Evolutionary conservation across 2,329 filamentous ascomycete species (phyloP).

Genomic region (Fusarium keratoplasticum): DNA sequence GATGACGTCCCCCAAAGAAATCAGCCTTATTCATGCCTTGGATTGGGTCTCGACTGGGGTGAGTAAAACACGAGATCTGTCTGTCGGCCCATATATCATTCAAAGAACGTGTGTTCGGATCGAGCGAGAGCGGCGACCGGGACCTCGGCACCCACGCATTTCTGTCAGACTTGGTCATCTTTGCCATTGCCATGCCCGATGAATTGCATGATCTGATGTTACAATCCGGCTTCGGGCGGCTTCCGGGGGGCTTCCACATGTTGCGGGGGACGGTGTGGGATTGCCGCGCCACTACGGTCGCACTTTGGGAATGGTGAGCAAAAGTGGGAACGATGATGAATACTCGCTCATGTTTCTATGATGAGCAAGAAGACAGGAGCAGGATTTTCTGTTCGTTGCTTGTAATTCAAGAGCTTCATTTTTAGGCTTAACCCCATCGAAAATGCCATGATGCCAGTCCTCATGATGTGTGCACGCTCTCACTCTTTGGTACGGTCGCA

Average conservation of each 20-base stretch:
- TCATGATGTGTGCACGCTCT: background rate
- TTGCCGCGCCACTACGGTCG: background rate
- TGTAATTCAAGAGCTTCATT: background rate
- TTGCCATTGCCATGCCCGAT: constrained; percentile 7
- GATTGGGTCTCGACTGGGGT: background rate
- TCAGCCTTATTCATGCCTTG: background rate
- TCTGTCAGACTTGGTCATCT: background rate
- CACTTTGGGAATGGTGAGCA: background rate
- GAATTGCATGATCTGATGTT: constrained; percentile 38
- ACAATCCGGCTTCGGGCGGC: constrained; percentile 37
- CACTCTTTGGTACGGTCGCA: background rate
- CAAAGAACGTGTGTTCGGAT: constrained; percentile 17
- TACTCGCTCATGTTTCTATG: background rate
- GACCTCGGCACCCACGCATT: constrained; percentile 33
- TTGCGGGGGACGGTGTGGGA: constrained; percentile 19
- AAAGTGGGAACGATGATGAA: background rate
- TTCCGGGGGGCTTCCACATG: constrained; percentile 29
- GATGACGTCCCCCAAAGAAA: constrained; percentile 17
- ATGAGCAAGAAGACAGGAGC: background rate
- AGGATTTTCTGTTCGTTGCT: background rate
- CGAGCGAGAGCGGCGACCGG: constrained; percentile 11
- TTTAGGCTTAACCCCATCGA: background rate
- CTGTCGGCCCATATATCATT: background rate
- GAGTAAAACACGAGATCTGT: constrained; percentile 9
- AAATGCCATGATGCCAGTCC: background rate